Evolutionary conservation across 495 filamentous ascomycete species (phyloP).

Genomic region (Bacidia gigantensis): DNA sequence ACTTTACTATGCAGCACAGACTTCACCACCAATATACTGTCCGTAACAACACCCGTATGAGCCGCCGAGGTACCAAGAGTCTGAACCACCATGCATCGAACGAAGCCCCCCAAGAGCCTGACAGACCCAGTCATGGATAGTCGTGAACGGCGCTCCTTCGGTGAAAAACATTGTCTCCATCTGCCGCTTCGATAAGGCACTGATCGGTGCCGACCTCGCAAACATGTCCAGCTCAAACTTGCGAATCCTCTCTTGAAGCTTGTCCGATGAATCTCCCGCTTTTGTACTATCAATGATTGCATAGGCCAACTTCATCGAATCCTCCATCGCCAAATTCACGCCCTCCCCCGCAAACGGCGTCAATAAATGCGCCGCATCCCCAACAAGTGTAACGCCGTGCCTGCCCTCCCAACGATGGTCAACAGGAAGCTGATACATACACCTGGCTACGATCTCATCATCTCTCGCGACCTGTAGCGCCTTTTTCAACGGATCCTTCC

Average conservation of each 20-base stretch:
- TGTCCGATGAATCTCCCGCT: background rate
- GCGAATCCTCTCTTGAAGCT: constrained; percentile 4
- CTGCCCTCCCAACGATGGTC: constrained; percentile 34
- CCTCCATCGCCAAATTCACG: constrained; percentile 44
- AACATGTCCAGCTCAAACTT: constrained; percentile 12
- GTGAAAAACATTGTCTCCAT: constrained; percentile 13
- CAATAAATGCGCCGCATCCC: constrained; percentile 52
- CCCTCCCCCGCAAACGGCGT: constrained; percentile 46
- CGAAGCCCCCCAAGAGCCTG: constrained; percentile 3
- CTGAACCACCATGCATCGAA: constrained; percentile 8
- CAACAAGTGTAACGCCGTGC: constrained; percentile 37
- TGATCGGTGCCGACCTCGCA: constrained; percentile 7
- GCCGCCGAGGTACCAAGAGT: constrained; percentile 11
- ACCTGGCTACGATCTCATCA: constrained; percentile 10
- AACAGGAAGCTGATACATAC: constrained; percentile 38
- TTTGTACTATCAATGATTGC: constrained; percentile 21
- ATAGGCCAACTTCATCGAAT: constrained; percentile 42
- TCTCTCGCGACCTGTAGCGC: constrained; percentile 13
- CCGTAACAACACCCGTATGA: constrained; percentile 8
- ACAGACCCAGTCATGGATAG: constrained; percentile 9
- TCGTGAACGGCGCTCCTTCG: constrained; percentile 8
- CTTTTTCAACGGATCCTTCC: constrained; percentile 18
- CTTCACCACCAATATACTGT: constrained; percentile 9
- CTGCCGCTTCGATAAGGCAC: constrained; percentile 5
- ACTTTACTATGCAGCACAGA: too few relatives aligned